Percentiles rank a stretch among this genome's conserved stretches.
phyloP scores from a whole-genome alignment of 306 rosid species.

The Vicia faba region DNA sequence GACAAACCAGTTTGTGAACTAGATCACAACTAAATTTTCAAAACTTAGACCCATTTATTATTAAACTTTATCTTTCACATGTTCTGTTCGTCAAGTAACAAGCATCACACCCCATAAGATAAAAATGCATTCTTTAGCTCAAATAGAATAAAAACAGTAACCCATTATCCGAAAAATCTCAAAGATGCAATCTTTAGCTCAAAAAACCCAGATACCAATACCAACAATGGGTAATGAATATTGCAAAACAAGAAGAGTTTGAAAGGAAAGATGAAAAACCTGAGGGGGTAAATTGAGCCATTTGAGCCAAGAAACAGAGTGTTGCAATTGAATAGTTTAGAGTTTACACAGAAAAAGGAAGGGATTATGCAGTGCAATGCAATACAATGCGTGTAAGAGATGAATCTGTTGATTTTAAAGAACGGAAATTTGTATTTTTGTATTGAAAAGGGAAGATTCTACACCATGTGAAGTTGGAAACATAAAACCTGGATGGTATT shows the following conservation, averaged over 20 bases:
- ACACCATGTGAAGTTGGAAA: neutral
- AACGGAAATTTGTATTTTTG: constrained; percentile 24
- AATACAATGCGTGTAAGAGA: constrained; percentile 3
- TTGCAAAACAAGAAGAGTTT: constrained; percentile 1
- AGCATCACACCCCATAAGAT: neutral
- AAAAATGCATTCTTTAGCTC: neutral
- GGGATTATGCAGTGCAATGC: constrained; percentile 22
- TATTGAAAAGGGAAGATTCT: constrained; percentile 4
- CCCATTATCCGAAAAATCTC: constrained; percentile 15
- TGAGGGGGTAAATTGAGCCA: constrained; percentile 56
- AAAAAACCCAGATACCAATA: constrained; percentile 18
- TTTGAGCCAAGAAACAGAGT: constrained; percentile 48
- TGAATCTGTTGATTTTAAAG: constrained; percentile 21
- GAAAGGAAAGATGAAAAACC: constrained; percentile 43
- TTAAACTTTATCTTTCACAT: neutral
- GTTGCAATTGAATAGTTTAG: constrained; percentile 28
- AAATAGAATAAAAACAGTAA: neutral
- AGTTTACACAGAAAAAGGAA: constrained; percentile 9
- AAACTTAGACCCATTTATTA: neutral
- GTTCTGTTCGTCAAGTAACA: constrained; percentile 1
- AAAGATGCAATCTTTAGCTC: constrained; percentile 51
- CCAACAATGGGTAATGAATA: constrained; percentile 4
- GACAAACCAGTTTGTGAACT: constrained; percentile 14
- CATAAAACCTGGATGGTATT: neutral
- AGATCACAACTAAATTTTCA: constrained; percentile 8